Evolutionary conservation across 2,329 filamentous ascomycete genomes (phyloP), one percentile per base, ranked within the genome.

Genomic region (Tolypocladium endophyticum): DNA sequence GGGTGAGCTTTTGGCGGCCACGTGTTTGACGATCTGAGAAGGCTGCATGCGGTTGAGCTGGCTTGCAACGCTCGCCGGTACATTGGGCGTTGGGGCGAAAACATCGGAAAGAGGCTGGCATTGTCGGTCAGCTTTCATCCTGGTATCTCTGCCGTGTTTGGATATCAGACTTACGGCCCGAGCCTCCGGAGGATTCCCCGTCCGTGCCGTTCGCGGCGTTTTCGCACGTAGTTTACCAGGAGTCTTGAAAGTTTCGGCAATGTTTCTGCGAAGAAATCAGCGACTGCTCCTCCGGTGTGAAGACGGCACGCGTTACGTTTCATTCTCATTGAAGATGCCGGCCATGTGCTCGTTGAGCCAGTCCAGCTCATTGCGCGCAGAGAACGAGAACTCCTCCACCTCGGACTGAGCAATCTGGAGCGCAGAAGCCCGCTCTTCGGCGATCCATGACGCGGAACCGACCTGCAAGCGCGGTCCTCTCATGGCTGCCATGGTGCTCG

Each of bases 311-410:
- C 33, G 18, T 52, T 84, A 97, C 94, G 92, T 84, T 75, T 92
- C 86, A 70, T 92, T 89, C 67, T 88, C 86, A 68, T 87, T 88
- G 72, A 97, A 96, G 69, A 99, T 90, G 64, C 96, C 91, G 56
- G 86, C 85, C 93, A 99, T 97, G 73, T 99, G 94, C 76, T 97
- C 94, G 70, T 99, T 97, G 67, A 99, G 80, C 94, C 94, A 99
- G 72, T 97, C 92, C 69, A 97, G 79, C 73, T 99, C 94, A 75
- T 97, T 96, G 61, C 90, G 86, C 63, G 90, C 92, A 36, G 92
- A 91, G 76, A 90, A 97, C 52, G 89, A 85, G 70, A 97, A 95
- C 76, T 99, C 95, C 66, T 97, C 93, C 59, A 90, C 83, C 73
- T 97, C 94, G 59, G 91, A 84, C 55, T 88, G 81, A 20, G 89